A percentile compares a stretch with the other conserved stretches of the same genome.
Evolutionary conservation across 192 early-diverging fungal species (phyloP).

Genomic region (Backusella mclennaniae): DNA sequence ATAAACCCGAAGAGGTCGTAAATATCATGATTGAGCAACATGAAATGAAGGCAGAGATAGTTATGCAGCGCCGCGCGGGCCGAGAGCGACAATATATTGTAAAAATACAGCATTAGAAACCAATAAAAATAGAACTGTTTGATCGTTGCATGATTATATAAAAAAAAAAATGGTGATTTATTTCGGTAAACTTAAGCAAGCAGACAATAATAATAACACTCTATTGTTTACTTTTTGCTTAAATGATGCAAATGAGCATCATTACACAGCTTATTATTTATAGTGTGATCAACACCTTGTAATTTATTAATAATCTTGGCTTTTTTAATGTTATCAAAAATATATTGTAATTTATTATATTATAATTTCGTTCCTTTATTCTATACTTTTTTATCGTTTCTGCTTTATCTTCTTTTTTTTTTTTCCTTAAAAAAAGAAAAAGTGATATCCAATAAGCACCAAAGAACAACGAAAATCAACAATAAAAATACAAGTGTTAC

Average conservation of each 20-base stretch:
- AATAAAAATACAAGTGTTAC: not conserved
- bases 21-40: conserved; percentile 50
- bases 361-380: not conserved
- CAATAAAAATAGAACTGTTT: not conserved
- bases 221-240: not conserved
- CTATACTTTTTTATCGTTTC: not conserved
- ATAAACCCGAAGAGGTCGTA: conserved; percentile 79
- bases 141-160: not conserved
- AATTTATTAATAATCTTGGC: not conserved
- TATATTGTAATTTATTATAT: not conserved
- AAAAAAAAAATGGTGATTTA: too few species aligned
- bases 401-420: too few species aligned
- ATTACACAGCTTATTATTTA: not conserved
- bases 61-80: conserved; percentile 49
- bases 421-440: too few species aligned
- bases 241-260: not conserved
- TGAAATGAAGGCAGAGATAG: conserved; percentile 48
- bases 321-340: not conserved
- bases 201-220: too few species aligned
- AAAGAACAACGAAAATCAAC: not conserved
- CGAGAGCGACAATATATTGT: conserved; percentile 55
- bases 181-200: too few species aligned
- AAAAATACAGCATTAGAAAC: conserved; percentile 40
- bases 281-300: not conserved
- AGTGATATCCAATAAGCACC: not conserved